Percentiles rank a stretch among this genome's conserved stretches.
Evolutionary conservation across 208 protist genomes (phyloP).

Genomic region (Porcisia deanei): DNA sequence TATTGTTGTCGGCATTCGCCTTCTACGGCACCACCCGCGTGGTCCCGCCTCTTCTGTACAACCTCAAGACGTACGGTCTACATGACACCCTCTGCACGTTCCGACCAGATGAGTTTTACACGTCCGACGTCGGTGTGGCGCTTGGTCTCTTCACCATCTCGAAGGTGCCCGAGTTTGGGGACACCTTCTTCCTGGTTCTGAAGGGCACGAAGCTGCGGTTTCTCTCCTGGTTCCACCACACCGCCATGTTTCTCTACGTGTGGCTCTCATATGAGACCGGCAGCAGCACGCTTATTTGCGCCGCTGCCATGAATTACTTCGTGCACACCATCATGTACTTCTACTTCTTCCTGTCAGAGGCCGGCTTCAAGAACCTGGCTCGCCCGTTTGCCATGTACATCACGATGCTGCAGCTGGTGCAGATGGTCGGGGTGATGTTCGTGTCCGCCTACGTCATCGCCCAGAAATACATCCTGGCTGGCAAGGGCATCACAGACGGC

Average conservation of each 20-base stretch:
- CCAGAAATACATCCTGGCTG: constrained; percentile 34
- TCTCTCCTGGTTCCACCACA: constrained; percentile 93
- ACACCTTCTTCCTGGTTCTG: constrained; percentile 85
- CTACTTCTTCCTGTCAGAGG: constrained; percentile 91
- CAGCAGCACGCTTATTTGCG: constrained; percentile 56
- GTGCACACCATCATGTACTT: constrained; percentile 97
- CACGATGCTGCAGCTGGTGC: constrained; percentile 87
- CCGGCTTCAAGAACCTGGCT: constrained; percentile 65
- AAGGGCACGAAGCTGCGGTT: constrained; percentile 75
- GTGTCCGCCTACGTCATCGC: constrained; percentile 62
- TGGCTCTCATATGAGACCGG: constrained; percentile 79
- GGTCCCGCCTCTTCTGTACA: constrained; percentile 38
- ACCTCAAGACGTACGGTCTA: constrained; percentile 38
- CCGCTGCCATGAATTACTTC: constrained; percentile 93
- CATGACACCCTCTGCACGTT: constrained; percentile 72
- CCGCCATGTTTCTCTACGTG: constrained; percentile 87
- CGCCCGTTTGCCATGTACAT: constrained; percentile 87
- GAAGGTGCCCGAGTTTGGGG: constrained; percentile 86
- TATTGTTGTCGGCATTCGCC: constrained; percentile 81
- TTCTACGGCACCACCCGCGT: constrained; percentile 63
- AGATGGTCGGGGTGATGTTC: constrained; percentile 92
- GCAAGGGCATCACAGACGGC: constrained; percentile 20
- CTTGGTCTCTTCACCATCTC: constrained; percentile 79
- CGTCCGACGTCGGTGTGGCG: constrained; percentile 65
- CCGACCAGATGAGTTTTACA: constrained; percentile 56